Conservation (phyloP, 805 yeast species). For the Diddensiella transvaalensis region DNA sequence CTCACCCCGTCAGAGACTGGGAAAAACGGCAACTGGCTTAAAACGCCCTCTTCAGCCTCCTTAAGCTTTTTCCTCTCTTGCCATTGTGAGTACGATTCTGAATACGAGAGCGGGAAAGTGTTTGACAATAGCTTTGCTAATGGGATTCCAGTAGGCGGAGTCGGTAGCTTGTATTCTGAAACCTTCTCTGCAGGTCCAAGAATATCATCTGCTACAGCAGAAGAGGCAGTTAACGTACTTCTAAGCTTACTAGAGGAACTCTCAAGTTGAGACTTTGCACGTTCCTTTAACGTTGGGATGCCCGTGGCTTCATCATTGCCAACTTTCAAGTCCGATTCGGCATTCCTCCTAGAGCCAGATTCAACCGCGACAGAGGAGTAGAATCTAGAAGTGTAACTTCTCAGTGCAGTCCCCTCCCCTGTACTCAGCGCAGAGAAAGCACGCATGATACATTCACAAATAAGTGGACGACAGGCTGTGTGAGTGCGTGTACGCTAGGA, state of each 20-base stretch:
- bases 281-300: background rate
- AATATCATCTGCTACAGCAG: slow-evolving; percentile 5
- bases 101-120: slow-evolving; percentile 35
- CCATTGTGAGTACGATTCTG: slow-evolving; percentile 45
- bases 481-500: too few species aligned
- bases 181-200: background rate
- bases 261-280: background rate
- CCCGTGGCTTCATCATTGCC: background rate
- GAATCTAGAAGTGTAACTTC: background rate
- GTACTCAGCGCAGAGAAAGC: background rate
- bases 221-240: background rate
- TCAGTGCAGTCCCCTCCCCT: background rate
- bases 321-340: background rate
- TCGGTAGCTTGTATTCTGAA: slow-evolving; percentile 23
- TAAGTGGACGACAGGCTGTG: too few species aligned
- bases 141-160: slow-evolving; percentile 37
- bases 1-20: slow-evolving; percentile 31
- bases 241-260: background rate
- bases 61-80: slow-evolving; percentile 34
- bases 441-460: too few species aligned
- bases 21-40: slow-evolving; percentile 52
- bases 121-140: slow-evolving; percentile 27
- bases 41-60: slow-evolving; percentile 46
- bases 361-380: background rate
- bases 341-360: background rate